Evolutionary conservation across 1,284 basidiomycete genomes (phyloP).

Genomic region (Ustilago nuda): DNA sequence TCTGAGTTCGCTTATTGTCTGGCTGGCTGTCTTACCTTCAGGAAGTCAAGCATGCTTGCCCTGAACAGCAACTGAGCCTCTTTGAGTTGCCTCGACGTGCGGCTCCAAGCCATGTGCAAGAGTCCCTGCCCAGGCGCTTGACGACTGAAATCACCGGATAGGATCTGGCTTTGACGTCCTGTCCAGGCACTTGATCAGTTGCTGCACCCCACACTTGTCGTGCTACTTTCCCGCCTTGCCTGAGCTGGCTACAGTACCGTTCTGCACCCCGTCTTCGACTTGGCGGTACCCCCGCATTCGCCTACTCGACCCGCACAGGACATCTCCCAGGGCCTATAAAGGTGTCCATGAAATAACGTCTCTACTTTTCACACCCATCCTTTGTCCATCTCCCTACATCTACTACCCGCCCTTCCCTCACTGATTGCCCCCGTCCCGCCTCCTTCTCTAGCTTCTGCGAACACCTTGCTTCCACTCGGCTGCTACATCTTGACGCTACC

Average conservation of each 20-base stretch:
- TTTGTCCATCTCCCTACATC: slow-evolving; percentile 13
- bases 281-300: slow-evolving; percentile 24
- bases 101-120: neutral
- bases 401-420: neutral
- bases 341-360: neutral
- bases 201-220: slow-evolving; percentile 23
- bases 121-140: neutral
- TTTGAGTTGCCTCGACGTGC: neutral
- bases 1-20: slow-evolving; percentile 5
- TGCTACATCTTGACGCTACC: neutral
- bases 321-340: slow-evolving; percentile 22
- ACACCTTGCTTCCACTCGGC: neutral
- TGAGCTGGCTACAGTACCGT: neutral
- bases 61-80: slow-evolving; percentile 1
- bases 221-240: neutral
- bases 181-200: slow-evolving; percentile 4
- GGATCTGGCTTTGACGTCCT: neutral
- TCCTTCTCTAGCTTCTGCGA: neutral
- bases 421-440: neutral
- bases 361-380: neutral
- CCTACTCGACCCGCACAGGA: neutral
- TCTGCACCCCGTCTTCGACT: slow-evolving; percentile 1
- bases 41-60: slow-evolving; percentile 11
- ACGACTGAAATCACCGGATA: neutral
- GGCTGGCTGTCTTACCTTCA: neutral